Base-by-base conservation (phyloP, 1,284 basidiomycete genomes). In the Leccinum insolens region DNA sequence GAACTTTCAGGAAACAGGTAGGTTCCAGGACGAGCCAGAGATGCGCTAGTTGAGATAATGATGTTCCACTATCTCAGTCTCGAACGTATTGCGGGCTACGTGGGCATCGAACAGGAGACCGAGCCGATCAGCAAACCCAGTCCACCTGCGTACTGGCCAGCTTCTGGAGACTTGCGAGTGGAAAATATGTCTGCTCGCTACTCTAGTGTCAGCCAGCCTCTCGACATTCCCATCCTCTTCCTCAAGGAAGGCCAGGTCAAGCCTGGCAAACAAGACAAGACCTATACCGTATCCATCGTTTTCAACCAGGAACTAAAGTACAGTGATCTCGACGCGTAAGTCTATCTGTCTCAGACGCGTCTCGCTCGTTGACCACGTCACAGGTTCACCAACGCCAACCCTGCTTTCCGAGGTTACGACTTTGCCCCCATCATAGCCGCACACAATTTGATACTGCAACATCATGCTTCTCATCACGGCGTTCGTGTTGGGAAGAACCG, bases 101-200 rank as follows among this genome's bases (percentile, higher is more conserved):
- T 92, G 60, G 78, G 82, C 14, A 91, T 93, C 66, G 91, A 92
- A 65, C 90, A 93, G 75, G 93, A 94, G 75, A 85, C 86, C 2
- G 81, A 82, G 65, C 74, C 84, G 1, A 83, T 82, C 1, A 75
- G 80, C 28, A 74, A 77, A 15, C 87, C 87, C 7, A 79, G 83
- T 58, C 92, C 92, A 37, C 90, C 93, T 4, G 92, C 92, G 1
- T 88, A 90, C 68, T 94, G 93, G 92, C 93, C 93, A 0, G 84
- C 89, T 0, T 90, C 88, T 58, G 93, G 93, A 5, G 82, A 87
- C 46, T 80, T 94, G 39, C 77, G 80, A 4, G 89, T 93, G 0
- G 86, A 93, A 70, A 83, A 84, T 90, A 3, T 68, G 11, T 85
- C 82, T 12, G 88, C 88, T 34, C 81, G 83, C 31, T 91, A 90